Conservation (phyloP, 495 filamentous ascomycete genomes). For the Neurospora sp. region DNA sequence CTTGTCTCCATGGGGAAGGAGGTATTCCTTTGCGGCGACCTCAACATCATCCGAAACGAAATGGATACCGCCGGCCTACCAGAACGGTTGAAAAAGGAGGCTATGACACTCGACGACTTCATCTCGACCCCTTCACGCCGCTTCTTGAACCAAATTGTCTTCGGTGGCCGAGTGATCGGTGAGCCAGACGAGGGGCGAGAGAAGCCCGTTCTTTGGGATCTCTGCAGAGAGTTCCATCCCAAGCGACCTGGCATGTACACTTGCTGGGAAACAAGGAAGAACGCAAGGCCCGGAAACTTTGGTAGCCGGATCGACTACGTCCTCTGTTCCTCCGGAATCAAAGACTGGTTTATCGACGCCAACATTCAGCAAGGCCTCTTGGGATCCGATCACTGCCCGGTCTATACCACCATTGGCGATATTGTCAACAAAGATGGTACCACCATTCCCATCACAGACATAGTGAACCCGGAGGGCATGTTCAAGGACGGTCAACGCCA, state of each 20-base stretch:
- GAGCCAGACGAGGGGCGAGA: constrained; percentile 65
- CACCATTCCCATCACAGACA: constrained; percentile 50
- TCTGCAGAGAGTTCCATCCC: constrained; percentile 76
- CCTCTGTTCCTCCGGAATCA: constrained; percentile 71
- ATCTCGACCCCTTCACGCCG: constrained; percentile 65
- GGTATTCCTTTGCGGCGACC: constrained; percentile 77
- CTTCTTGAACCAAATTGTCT: constrained; percentile 75
- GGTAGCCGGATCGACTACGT: constrained; percentile 92
- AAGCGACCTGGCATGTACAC: constrained; percentile 85
- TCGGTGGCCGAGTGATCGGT: constrained; percentile 59
- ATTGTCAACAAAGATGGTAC: constrained; percentile 38
- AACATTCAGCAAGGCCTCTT: constrained; percentile 94
- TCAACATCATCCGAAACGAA: constrained; percentile 74
- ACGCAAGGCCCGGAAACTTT: constrained; percentile 81
- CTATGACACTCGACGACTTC: constrained; percentile 33
- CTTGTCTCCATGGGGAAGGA: constrained; percentile 67
- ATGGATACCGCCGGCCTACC: constrained; percentile 63
- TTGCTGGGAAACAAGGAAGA: constrained; percentile 50
- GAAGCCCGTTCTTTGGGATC: constrained; percentile 69
- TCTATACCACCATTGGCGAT: constrained; percentile 44
- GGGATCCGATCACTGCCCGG: constrained; percentile 95
- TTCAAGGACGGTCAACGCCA: constrained; percentile 62
- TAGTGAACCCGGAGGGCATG: constrained; percentile 71
- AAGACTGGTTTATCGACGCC: constrained; percentile 72
- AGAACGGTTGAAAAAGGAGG: constrained; percentile 62